Percentiles rank a stretch among this genome's conserved stretches.
These are phyloP conservation scores for Sistotremastrum niveocremeum DNA, from an alignment of 768 basidiomycete species.

Conservation along the genomic window DNA sequence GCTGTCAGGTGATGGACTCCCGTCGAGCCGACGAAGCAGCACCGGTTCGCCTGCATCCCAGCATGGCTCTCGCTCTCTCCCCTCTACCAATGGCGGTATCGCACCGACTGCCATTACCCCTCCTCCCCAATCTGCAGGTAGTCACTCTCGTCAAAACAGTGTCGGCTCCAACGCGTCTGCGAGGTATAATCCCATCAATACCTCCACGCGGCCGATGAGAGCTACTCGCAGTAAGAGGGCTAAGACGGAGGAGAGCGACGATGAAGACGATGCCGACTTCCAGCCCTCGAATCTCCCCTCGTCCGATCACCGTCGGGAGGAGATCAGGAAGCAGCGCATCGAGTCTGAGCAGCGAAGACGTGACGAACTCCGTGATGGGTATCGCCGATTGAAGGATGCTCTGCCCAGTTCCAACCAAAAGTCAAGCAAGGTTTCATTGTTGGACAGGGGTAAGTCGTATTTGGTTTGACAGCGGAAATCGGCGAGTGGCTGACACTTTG, in stretches of 20 bases:
- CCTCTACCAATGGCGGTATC: constrained; percentile 36
- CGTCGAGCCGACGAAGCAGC: constrained; percentile 46
- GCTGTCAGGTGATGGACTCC: constrained; percentile 56
- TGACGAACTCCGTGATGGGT: constrained; percentile 87
- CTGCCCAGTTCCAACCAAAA: constrained; percentile 87
- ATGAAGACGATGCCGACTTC: constrained; percentile 51
- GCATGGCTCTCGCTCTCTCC: constrained; percentile 35
- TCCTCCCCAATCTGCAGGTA: constrained; percentile 37
- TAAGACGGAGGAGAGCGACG: constrained; percentile 36
- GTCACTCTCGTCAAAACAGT: constrained; percentile 29
- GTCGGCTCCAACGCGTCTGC: constrained; percentile 44
- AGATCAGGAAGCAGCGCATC: constrained; percentile 84
- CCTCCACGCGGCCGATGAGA: not conserved
- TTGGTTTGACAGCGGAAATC: not conserved
- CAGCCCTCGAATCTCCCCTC: constrained; percentile 16
- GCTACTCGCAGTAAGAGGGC: constrained; percentile 3
- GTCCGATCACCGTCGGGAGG: constrained; percentile 58
- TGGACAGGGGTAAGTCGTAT: constrained; percentile 57
- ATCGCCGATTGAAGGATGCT: constrained; percentile 79
- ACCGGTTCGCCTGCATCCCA: constrained; percentile 45
- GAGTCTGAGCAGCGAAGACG: constrained; percentile 87
- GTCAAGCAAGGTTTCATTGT: constrained; percentile 80
- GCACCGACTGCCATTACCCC: constrained; percentile 72
- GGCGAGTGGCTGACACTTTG: constrained; percentile 5
- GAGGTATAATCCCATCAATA: constrained; percentile 34